Percentiles rank a stretch among this genome's conserved stretches.
These are phyloP conservation scores for Lichtheimia corymbifera DNA, from an alignment of 371 early-diverging fungal genomes.

Conservation along the genomic window DNA sequence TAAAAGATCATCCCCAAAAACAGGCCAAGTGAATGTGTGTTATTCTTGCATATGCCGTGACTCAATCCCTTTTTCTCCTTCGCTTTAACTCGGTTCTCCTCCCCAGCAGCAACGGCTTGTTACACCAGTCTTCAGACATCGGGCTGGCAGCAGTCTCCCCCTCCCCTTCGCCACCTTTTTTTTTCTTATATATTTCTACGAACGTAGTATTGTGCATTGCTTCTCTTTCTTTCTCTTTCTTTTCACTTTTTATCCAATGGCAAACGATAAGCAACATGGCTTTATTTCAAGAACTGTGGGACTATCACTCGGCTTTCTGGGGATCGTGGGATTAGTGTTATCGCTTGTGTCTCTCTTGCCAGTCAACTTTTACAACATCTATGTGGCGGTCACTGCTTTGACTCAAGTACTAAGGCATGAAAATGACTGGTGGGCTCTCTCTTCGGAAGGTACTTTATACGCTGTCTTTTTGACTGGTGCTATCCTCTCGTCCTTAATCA, in stretches of 20 bases:
- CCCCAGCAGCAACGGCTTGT: no score
- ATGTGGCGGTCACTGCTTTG: slow-evolving; percentile 33
- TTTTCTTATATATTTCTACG: not conserved
- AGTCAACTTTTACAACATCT: slow-evolving; percentile 31
- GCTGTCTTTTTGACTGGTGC: slow-evolving; percentile 23
- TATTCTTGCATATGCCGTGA: no score
- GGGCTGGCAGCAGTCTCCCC: not conserved
- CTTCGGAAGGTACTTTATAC: slow-evolving; percentile 12
- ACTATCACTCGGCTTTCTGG: slow-evolving; percentile 26
- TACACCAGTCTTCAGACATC: no score
- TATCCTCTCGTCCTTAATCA: slow-evolving; percentile 25
- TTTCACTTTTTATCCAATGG: slow-evolving; percentile 6
- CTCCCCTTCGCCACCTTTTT: slow-evolving; percentile 3
- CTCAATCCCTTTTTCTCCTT: no score
- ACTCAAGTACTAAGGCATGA: slow-evolving; percentile 28
- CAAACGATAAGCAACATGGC: slow-evolving; percentile 22
- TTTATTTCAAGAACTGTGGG: slow-evolving; percentile 29
- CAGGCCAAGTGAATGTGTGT: no score
- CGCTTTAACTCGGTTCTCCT: no score
- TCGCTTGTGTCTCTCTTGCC: slow-evolving; percentile 29
- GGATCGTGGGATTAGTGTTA: slow-evolving; percentile 28
- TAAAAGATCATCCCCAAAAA: no score
- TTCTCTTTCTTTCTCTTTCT: slow-evolving; percentile 4
- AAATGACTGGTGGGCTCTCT: slow-evolving; percentile 8
- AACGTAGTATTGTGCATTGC: not conserved